Conservation (phyloP, 1,284 basidiomycete species). For the Tylopilus sp. region DNA sequence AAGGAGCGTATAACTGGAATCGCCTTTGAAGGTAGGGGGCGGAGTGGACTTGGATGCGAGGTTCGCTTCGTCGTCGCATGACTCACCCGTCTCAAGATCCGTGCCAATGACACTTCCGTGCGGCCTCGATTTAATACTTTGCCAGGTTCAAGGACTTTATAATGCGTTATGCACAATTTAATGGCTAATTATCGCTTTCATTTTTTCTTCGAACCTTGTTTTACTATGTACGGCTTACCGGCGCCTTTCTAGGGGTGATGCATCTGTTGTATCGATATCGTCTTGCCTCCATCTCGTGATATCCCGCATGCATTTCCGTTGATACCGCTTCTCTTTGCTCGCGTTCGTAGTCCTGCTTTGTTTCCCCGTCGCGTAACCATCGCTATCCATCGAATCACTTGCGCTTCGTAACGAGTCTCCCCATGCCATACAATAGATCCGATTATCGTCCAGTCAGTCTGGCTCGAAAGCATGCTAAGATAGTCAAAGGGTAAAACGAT, state of each 20-base stretch:
- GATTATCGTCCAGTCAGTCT: neutral
- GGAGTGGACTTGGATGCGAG: constrained; percentile 45
- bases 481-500: constrained; percentile 10
- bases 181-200: constrained; percentile 27
- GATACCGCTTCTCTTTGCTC: neutral
- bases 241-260: constrained; percentile 3
- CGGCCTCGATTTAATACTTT: constrained; percentile 6
- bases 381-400: neutral
- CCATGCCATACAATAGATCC: constrained; percentile 12
- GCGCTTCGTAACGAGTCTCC: neutral
- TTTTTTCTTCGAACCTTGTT: neutral
- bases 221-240: constrained; percentile 12
- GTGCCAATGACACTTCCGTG: constrained; percentile 1
- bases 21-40: constrained; percentile 56
- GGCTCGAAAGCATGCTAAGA: neutral
- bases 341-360: neutral
- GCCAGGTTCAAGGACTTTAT: constrained; percentile 19
- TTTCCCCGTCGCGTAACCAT: constrained; percentile 4
- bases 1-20: constrained; percentile 54
- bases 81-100: constrained; percentile 3
- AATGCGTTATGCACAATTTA: constrained; percentile 35
- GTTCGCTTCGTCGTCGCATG: constrained; percentile 35
- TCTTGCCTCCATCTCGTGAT: constrained; percentile 21
- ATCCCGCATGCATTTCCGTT: constrained; percentile 11
- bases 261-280: constrained; percentile 27